Conservation (phyloP, 2,329 filamentous ascomycete genomes). For the Allantophomopsis cytisporea region DNA sequence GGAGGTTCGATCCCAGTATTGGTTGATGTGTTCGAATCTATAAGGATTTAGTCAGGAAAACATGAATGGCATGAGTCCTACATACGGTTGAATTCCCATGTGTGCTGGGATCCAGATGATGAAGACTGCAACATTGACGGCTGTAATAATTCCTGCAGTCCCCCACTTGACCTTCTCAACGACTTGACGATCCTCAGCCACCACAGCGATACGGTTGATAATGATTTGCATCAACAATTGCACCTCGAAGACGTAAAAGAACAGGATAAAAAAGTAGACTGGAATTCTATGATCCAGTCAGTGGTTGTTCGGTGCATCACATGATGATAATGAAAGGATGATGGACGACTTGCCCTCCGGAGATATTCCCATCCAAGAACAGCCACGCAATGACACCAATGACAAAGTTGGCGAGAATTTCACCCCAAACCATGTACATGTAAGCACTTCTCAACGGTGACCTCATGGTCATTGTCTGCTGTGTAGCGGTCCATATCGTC, state of each 20-base stretch:
- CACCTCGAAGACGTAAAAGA: slow-evolving; percentile 29
- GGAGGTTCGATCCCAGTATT: slow-evolving; percentile 31
- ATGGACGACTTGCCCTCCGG: slow-evolving; percentile 10
- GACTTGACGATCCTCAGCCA: slow-evolving; percentile 16
- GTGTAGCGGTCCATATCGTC: slow-evolving; percentile 18
- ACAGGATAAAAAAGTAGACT: slow-evolving; percentile 4
- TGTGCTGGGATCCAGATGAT: slow-evolving; percentile 33
- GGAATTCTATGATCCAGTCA: neutral
- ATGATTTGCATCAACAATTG: slow-evolving; percentile 38
- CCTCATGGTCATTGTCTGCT: slow-evolving; percentile 15
- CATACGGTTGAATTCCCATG: slow-evolving; percentile 16
- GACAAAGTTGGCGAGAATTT: slow-evolving; percentile 23
- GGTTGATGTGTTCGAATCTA: slow-evolving; percentile 4
- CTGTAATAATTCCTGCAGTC: slow-evolving; percentile 21
- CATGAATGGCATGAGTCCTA: slow-evolving; percentile 11
- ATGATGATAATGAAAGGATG: neutral
- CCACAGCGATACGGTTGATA: slow-evolving; percentile 34
- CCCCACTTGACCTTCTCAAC: slow-evolving; percentile 12
- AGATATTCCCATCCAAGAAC: slow-evolving; percentile 20
- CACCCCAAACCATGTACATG: slow-evolving; percentile 27
- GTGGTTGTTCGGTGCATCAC: neutral
- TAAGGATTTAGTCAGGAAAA: neutral
- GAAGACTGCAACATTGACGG: slow-evolving; percentile 36
- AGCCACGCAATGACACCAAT: slow-evolving; percentile 25
- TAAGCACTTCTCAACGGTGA: slow-evolving; percentile 17